A percentile compares a stretch with the other conserved stretches of the same genome.
Evolutionary conservation across 2,329 filamentous ascomycete species (phyloP).

Genomic region (Fusarium globosum): DNA sequence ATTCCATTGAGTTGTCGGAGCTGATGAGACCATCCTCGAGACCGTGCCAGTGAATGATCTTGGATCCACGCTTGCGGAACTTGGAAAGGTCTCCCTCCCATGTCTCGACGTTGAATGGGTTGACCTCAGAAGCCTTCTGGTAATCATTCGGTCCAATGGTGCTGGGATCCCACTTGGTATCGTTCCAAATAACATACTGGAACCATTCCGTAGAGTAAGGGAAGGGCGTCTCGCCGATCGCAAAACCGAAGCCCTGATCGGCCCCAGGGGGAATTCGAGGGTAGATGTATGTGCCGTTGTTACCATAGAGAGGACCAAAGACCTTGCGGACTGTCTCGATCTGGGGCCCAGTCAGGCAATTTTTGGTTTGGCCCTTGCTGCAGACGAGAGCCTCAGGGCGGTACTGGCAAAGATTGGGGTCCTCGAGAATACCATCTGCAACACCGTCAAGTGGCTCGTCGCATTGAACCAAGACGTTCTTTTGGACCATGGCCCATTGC

Average conservation of each 20-base stretch:
- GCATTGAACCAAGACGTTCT: slow-evolving; percentile 61
- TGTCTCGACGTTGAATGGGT: slow-evolving; percentile 42
- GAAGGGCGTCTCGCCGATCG: neutral
- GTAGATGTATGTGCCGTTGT: slow-evolving; percentile 46
- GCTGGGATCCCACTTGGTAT: slow-evolving; percentile 47
- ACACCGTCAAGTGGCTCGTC: slow-evolving; percentile 61
- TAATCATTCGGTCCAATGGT: slow-evolving; percentile 54
- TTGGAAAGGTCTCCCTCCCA: slow-evolving; percentile 53
- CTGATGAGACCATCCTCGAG: slow-evolving; percentile 39
- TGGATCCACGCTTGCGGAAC: slow-evolving; percentile 55
- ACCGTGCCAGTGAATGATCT: slow-evolving; percentile 61
- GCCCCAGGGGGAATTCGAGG: slow-evolving; percentile 43
- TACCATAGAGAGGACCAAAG: slow-evolving; percentile 35
- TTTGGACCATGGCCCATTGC: slow-evolving; percentile 56
- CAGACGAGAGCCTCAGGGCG: slow-evolving; percentile 56
- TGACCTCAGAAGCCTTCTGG: slow-evolving; percentile 46
- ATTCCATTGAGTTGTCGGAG: slow-evolving; percentile 41
- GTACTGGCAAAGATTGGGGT: slow-evolving; percentile 58
- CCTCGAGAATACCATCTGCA: slow-evolving; percentile 60
- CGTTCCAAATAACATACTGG: slow-evolving; percentile 54
- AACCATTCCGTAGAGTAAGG: slow-evolving; percentile 46
- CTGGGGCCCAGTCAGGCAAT: slow-evolving; percentile 20
- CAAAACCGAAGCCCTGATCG: slow-evolving; percentile 42
- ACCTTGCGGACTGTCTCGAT: slow-evolving; percentile 23
- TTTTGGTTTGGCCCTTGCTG: neutral